These are phyloP conservation scores for Triticum urartu DNA, from an alignment of 176 grass and related monocot genomes.

Conservation along the genomic window DNA sequence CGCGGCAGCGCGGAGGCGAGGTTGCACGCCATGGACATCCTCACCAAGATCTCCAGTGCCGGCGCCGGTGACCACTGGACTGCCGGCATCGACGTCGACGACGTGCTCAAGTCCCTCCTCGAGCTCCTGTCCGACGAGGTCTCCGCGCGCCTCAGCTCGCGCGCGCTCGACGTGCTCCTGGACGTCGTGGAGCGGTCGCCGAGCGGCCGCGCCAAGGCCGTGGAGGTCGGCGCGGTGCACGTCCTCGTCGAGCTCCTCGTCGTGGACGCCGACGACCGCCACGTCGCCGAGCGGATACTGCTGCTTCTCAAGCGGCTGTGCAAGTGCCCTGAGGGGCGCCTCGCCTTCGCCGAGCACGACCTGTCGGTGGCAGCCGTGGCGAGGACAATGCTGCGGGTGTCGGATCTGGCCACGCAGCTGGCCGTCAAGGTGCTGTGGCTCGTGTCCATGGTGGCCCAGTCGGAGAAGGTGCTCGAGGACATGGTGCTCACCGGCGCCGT, in stretches of 20 bases:
- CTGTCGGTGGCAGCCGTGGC: slow-evolving; percentile 57
- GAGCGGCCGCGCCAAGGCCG: slow-evolving; percentile 40
- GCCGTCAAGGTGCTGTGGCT: slow-evolving; percentile 80
- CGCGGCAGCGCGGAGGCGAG: slow-evolving; percentile 74
- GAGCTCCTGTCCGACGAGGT: slow-evolving; percentile 79
- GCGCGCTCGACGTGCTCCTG: slow-evolving; percentile 64
- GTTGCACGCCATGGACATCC: slow-evolving; percentile 57
- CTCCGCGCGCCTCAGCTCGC: slow-evolving; percentile 67
- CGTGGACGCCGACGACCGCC: slow-evolving; percentile 48
- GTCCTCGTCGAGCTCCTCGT: slow-evolving; percentile 76
- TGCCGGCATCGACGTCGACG: slow-evolving; percentile 28
- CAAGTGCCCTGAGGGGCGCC: slow-evolving; percentile 63
- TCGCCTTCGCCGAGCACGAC: slow-evolving; percentile 67
- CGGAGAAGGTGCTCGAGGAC: slow-evolving; percentile 72
- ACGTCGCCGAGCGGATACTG: slow-evolving; percentile 58
- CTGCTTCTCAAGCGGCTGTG: slow-evolving; percentile 77
- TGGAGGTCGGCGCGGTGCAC: slow-evolving; percentile 68
- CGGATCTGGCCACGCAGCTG: slow-evolving; percentile 66
- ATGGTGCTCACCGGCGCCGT: slow-evolving; percentile 69
- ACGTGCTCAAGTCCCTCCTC: slow-evolving; percentile 68
- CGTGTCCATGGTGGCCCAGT: slow-evolving; percentile 41
- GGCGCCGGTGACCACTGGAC: slow-evolving; percentile 45
- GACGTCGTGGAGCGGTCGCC: slow-evolving; percentile 42
- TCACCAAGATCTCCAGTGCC: slow-evolving; percentile 54
- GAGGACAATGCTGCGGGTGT: slow-evolving; percentile 69